Conservation (phyloP, 495 filamentous ascomycete genomes). For the Podospora pseudocomata region DNA sequence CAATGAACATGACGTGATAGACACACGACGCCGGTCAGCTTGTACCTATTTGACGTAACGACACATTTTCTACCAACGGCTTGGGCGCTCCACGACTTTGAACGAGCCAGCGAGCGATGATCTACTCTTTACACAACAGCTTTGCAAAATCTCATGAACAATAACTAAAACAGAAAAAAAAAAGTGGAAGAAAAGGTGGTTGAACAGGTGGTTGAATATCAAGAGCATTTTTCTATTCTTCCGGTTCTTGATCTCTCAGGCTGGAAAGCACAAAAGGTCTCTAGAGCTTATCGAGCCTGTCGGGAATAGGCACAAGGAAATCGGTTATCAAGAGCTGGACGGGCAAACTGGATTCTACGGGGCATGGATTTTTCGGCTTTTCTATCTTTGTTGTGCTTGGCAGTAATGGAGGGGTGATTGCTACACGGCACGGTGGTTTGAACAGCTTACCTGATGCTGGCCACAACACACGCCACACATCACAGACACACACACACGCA, state of each 20-base stretch:
- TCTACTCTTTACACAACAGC: background rate
- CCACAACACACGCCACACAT: background rate
- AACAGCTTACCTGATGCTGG: background rate
- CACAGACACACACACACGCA: background rate
- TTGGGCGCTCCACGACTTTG: background rate
- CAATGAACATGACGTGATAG: slow-evolving; percentile 32
- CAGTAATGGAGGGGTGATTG: background rate
- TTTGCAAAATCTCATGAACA: background rate
- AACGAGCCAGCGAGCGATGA: background rate
- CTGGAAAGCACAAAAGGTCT: background rate
- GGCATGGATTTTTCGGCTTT: slow-evolving; percentile 7
- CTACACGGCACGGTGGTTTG: slow-evolving; percentile 1
- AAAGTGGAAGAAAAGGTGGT: background rate
- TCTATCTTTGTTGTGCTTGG: background rate
- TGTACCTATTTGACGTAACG: background rate
- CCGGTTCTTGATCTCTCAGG: background rate
- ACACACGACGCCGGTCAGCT: background rate
- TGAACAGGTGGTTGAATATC: background rate
- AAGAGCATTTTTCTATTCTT: background rate
- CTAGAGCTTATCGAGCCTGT: background rate
- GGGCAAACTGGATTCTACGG: background rate
- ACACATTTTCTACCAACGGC: background rate
- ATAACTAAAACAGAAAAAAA: background rate
- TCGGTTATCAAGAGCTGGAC: background rate
- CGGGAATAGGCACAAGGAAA: background rate